Evolutionary conservation across 371 early-diverging fungal species (phyloP), one percentile per base, ranked within the genome.

Genomic region (Mucor ambiguus): DNA sequence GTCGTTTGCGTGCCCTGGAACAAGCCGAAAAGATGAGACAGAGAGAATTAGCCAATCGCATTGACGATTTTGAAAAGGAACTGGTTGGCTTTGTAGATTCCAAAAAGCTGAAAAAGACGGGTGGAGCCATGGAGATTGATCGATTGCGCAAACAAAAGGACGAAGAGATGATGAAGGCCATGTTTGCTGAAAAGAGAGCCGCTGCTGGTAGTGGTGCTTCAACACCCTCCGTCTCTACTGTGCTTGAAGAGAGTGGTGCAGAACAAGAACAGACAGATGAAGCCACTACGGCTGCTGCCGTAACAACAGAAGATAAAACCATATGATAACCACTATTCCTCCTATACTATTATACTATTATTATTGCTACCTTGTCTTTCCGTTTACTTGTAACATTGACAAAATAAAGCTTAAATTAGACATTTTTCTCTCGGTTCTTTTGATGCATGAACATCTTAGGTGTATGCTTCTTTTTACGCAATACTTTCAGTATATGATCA

Each of bases 1-100:
- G 85, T 55, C 85, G 94, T n/a, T 66, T 93, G 57, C 84, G 85
- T 56, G 94, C 94, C 0, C 72, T 93, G 73, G 85, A 88, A n/a
- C 82, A 86, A 55, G 87, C 90, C 43, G 90, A 91, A 60, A 87
- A 87, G 65, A 66, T 90, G 73, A 82, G 94, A 12, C 84, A 85
- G 61, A 80, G 86, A 60, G 93, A 93, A 64, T 79, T 92, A 44
- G 85, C 88, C 3, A 79, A 85, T 61, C 72, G 84, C 44, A 84
- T 88, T 43, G 87, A 91, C 62, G 92, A 89, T 64, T 92, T 92
- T 74, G 91, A 90, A 62, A 75, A 87, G 33, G 93, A 92, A 56
- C 64, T 92, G 66, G 71, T 83, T 7, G 76, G 81, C 0, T 92
- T 92, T 79, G 92, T 92, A 3, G 78, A 78, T 0, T 61, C 75